Percentiles rank a stretch among this genome's conserved stretches.
Evolutionary conservation across 2,329 filamentous ascomycete genomes (phyloP).

Genomic region (Myotisia sp.): DNA sequence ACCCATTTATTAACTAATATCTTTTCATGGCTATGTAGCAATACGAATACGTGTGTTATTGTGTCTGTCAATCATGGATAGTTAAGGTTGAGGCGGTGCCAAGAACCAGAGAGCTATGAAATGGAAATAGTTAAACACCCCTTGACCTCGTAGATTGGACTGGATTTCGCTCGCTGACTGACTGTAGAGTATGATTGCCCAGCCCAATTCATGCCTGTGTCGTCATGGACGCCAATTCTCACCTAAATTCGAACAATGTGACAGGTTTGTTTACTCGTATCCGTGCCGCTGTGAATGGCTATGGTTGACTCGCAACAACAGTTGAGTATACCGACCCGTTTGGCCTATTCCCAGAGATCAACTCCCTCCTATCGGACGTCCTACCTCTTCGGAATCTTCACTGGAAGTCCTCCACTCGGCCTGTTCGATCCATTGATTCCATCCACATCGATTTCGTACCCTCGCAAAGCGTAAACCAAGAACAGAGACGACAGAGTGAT

Average conservation of each 20-base stretch:
- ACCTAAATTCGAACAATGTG: constrained; percentile 55
- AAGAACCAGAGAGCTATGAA: no score
- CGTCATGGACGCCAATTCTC: constrained; percentile 28
- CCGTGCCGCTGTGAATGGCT: no score
- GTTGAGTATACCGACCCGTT: constrained; percentile 95
- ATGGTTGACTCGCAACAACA: no score
- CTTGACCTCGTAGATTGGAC: no score
- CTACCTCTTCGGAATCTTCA: constrained; percentile 83
- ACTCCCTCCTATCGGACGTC: constrained; percentile 60
- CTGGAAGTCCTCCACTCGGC: constrained; percentile 89
- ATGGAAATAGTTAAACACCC: no score
- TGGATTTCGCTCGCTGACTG: no score
- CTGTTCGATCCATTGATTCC: constrained; percentile 82
- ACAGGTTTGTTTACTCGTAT: constrained; percentile 43
- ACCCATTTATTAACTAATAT: no score
- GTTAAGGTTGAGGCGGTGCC: no score
- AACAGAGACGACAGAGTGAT: constrained; percentile 25
- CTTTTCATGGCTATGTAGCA: no score
- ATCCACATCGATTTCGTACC: constrained; percentile 80
- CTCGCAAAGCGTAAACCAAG: constrained; percentile 32
- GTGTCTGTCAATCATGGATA: no score
- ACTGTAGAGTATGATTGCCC: no score
- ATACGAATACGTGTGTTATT: no score
- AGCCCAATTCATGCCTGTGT: constrained; percentile 22
- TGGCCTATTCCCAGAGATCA: constrained; percentile 69